Evolutionary conservation across 2,329 filamentous ascomycete genomes (phyloP).

Genomic region (Fusarium sp.): DNA sequence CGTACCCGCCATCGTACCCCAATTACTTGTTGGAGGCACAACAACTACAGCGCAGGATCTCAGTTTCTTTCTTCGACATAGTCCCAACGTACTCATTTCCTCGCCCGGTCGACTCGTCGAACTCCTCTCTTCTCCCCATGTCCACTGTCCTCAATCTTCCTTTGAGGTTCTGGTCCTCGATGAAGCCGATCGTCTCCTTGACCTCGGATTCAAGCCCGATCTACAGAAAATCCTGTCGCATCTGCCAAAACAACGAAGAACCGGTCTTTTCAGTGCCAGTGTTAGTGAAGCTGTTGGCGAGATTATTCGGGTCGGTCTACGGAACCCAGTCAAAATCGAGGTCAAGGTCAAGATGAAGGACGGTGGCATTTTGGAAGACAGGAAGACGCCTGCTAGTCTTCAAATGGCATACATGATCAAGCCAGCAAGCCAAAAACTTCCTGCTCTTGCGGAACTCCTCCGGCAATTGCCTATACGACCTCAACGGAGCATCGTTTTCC

Average conservation of each 20-base stretch:
- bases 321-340: slow-evolving; percentile 94
- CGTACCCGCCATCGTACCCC: slow-evolving; percentile 75
- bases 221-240: slow-evolving; percentile 85
- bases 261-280: slow-evolving; percentile 92
- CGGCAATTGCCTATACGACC: slow-evolving; percentile 76
- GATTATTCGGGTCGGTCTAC: slow-evolving; percentile 88
- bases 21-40: slow-evolving; percentile 86
- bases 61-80: slow-evolving; percentile 82
- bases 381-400: slow-evolving; percentile 90
- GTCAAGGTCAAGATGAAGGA: slow-evolving; percentile 85
- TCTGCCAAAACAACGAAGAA: slow-evolving; percentile 91
- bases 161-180: slow-evolving; percentile 95
- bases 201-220: slow-evolving; percentile 93
- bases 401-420: slow-evolving; percentile 86
- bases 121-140: slow-evolving; percentile 84
- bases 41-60: slow-evolving; percentile 86
- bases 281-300: slow-evolving; percentile 96
- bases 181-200: slow-evolving; percentile 91
- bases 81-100: slow-evolving; percentile 88
- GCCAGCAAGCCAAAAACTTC: slow-evolving; percentile 82
- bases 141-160: slow-evolving; percentile 86
- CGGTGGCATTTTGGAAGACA: slow-evolving; percentile 77
- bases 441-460: slow-evolving; percentile 77
- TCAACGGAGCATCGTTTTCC: slow-evolving; percentile 88
- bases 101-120: slow-evolving; percentile 92